Conservation (phyloP, 208 protist species). For the Crithidia brevicula region DNA sequence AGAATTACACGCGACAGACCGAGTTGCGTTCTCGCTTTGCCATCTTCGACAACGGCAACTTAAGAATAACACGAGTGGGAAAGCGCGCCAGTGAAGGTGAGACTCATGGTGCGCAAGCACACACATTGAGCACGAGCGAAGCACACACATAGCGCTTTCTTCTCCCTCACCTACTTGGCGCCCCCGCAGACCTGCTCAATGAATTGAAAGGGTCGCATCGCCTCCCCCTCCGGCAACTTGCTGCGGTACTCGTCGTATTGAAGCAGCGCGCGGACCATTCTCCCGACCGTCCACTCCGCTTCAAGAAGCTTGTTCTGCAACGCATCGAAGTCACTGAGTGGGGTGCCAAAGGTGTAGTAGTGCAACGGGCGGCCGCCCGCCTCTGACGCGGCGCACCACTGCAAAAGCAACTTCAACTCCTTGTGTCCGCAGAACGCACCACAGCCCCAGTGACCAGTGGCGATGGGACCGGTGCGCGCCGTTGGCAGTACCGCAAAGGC, state of each 20-base stretch:
- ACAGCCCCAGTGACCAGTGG: constrained; percentile 93
- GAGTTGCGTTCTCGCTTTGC: too few relatives aligned
- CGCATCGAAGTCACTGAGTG: constrained; percentile 15
- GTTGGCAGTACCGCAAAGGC: constrained; percentile 17
- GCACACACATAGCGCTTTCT: too few relatives aligned
- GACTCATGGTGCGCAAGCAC: too few relatives aligned
- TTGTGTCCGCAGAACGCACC: constrained; percentile 88
- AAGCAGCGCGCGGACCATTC: constrained; percentile 35
- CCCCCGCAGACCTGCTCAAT: neutral
- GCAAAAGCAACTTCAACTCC: constrained; percentile 86
- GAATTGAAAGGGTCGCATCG: constrained; percentile 15
- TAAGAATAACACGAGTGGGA: too few relatives aligned
- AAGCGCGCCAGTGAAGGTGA: too few relatives aligned
- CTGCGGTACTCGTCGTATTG: constrained; percentile 18
- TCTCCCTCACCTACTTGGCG: neutral
- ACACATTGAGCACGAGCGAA: too few relatives aligned
- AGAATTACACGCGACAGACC: neutral
- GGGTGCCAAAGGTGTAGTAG: constrained; percentile 61
- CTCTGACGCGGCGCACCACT: constrained; percentile 82
- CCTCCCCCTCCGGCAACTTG: constrained; percentile 6
- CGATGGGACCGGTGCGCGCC: constrained; percentile 42
- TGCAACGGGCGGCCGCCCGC: constrained; percentile 39
- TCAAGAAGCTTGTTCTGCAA: constrained; percentile 34
- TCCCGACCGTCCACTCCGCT: constrained; percentile 52
- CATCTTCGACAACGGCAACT: too few relatives aligned